Evolutionary conservation across 208 protist genomes (phyloP).

Genomic region (Leishmania guyanensis): DNA sequence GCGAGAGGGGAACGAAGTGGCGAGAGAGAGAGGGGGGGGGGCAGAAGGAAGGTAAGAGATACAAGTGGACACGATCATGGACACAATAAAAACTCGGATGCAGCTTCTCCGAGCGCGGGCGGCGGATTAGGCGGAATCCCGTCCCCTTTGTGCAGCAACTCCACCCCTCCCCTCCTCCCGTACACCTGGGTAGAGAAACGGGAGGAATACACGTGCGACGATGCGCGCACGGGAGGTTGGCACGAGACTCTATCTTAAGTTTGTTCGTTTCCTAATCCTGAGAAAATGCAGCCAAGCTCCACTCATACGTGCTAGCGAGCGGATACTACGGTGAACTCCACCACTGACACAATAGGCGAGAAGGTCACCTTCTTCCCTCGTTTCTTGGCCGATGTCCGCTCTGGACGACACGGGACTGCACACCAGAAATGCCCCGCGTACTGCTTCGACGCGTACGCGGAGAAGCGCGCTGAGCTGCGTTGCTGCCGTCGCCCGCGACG

Average conservation of each 20-base stretch:
- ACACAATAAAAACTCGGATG: background rate
- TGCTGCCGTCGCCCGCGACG: background rate
- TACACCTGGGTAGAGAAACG: background rate
- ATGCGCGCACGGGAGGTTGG: background rate
- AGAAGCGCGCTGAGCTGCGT: slow-evolving; percentile 1
- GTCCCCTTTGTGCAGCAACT: background rate
- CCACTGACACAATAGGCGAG: slow-evolving; percentile 26
- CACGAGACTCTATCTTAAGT: background rate
- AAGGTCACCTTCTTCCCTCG: slow-evolving; percentile 29
- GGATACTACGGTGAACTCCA: slow-evolving; percentile 24
- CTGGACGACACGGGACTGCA: slow-evolving; percentile 27
- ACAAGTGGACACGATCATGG: background rate
- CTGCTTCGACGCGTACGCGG: slow-evolving; percentile 25
- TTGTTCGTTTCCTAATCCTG: background rate
- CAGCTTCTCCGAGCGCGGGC: background rate
- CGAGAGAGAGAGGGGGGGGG: slow-evolving; percentile 1
- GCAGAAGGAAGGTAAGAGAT: background rate
- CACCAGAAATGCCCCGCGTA: slow-evolving; percentile 26
- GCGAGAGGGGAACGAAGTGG: background rate
- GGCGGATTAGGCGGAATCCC: background rate
- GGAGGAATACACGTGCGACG: background rate
- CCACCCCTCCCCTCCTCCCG: background rate
- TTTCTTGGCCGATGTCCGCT: slow-evolving; percentile 17
- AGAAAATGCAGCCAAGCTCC: too few species aligned
- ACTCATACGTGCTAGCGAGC: background rate